Percentiles rank a stretch among this genome's conserved stretches.
Evolutionary conservation across 805 yeast genomes (phyloP).

Genomic region (Naumovozyma baii): DNA sequence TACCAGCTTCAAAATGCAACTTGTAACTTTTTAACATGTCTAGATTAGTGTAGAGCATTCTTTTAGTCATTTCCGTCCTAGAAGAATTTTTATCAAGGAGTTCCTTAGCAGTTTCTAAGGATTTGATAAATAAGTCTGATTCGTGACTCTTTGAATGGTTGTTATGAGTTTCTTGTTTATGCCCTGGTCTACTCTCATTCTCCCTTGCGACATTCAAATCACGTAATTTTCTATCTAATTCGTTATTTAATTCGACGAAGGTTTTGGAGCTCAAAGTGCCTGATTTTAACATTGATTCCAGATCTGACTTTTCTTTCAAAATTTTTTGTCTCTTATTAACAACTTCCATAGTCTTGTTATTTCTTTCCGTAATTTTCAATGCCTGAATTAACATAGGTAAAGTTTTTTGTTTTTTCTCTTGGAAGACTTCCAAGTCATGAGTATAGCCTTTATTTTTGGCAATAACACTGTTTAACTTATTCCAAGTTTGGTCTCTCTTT

Average conservation of each 20-base stretch:
- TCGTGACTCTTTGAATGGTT: constrained; percentile 1
- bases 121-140: constrained; percentile 11
- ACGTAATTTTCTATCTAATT: constrained; percentile 11
- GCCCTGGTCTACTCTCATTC: no score
- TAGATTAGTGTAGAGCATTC: constrained; percentile 11
- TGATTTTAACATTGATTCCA: constrained; percentile 9
- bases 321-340: constrained; percentile 14
- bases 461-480: constrained; percentile 13
- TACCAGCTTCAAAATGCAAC: constrained; percentile 12
- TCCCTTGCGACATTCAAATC: constrained; percentile 4
- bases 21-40: constrained; percentile 12
- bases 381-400: constrained; percentile 13
- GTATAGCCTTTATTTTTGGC: constrained; percentile 6
- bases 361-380: constrained; percentile 14
- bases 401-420: constrained; percentile 9
- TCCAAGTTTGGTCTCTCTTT: constrained; percentile 12
- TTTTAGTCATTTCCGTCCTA: constrained; percentile 13
- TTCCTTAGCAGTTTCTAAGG: constrained; percentile 16
- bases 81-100: constrained; percentile 12
- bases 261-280: constrained; percentile 9
- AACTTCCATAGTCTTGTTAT: constrained; percentile 5
- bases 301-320: constrained; percentile 9
- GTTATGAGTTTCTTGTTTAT: no score
- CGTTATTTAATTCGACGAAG: constrained; percentile 5
- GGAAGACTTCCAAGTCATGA: constrained; percentile 8